Evolutionary conservation across 2,329 filamentous ascomycete genomes (phyloP).

Genomic region (Teratosphaeria pseudoeucalypti): DNA sequence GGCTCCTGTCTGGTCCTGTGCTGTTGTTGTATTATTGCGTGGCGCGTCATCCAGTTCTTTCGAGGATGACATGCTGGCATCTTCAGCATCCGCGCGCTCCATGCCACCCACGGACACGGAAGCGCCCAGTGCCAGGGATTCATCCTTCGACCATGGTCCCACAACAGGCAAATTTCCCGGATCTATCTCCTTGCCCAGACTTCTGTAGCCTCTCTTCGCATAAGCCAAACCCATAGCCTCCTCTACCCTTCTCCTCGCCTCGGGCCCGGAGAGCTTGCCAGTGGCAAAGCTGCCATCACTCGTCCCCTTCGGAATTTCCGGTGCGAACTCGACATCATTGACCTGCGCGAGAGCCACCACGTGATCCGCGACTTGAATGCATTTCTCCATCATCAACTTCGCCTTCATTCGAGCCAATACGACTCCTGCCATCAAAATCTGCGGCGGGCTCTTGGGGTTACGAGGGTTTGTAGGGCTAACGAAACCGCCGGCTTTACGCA

Average conservation of each 20-base stretch:
- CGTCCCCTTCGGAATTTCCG: neutral
- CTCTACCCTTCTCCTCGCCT: neutral
- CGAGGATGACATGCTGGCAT: neutral
- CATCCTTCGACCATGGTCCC: neutral
- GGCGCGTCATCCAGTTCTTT: too few species aligned
- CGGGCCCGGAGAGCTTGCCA: neutral
- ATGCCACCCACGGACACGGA: neutral
- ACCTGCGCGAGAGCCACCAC: conserved; percentile 38
- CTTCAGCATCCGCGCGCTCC: neutral
- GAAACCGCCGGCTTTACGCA: conserved; percentile 2
- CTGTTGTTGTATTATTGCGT: neutral
- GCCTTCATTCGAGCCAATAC: conserved; percentile 26
- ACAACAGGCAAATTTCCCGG: neutral
- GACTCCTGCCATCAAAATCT: conserved; percentile 4
- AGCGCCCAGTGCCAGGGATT: conserved; percentile 1
- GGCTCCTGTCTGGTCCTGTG: neutral
- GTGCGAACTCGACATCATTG: neutral
- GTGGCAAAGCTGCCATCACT: neutral
- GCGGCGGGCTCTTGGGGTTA: neutral
- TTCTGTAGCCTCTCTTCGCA: conserved; percentile 10
- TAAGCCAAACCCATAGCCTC: conserved; percentile 10
- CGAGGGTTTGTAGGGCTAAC: neutral
- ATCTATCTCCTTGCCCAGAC: conserved; percentile 7
- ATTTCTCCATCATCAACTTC: conserved; percentile 25
- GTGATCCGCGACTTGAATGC: conserved; percentile 36